Conservation (phyloP, 2,329 filamentous ascomycete species). For the Chaetomiaceae sp. region DNA sequence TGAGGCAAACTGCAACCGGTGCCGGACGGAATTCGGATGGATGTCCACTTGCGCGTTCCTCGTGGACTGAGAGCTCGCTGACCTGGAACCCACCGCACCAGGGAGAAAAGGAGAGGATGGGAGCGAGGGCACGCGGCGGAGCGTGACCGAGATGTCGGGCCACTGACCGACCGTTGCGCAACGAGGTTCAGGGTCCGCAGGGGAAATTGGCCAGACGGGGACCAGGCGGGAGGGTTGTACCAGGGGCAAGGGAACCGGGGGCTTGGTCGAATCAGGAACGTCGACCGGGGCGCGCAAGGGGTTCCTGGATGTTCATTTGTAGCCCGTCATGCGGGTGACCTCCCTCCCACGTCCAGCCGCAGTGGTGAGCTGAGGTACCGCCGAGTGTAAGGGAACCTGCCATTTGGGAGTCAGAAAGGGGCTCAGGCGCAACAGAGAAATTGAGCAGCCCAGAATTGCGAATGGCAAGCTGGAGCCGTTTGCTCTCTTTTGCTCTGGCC, state of each 20-base stretch:
- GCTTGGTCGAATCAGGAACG: constrained; percentile 25
- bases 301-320: constrained; percentile 17
- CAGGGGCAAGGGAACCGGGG: constrained; percentile 18
- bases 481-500: neutral
- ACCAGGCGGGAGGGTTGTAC: constrained; percentile 16
- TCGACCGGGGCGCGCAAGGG: constrained; percentile 15
- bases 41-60: neutral
- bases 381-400: constrained; percentile 1
- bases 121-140: neutral
- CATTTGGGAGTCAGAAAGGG: constrained; percentile 7
- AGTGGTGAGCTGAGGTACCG: constrained; percentile 6
- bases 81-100: constrained; percentile 5
- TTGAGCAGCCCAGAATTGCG: constrained; percentile 6
- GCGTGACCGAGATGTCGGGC: neutral
- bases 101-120: constrained; percentile 13
- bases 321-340: constrained; percentile 18
- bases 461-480: constrained; percentile 3
- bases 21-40: constrained; percentile 8
- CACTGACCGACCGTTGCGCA: neutral
- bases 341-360: constrained; percentile 8
- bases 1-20: constrained; percentile 7
- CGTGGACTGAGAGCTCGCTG: neutral
- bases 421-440: constrained; percentile 18
- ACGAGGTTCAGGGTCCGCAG: neutral
- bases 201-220: constrained; percentile 23